Evolutionary conservation across 2,329 filamentous ascomycete genomes (phyloP).

Genomic region (Corinectria fuckeliana): DNA sequence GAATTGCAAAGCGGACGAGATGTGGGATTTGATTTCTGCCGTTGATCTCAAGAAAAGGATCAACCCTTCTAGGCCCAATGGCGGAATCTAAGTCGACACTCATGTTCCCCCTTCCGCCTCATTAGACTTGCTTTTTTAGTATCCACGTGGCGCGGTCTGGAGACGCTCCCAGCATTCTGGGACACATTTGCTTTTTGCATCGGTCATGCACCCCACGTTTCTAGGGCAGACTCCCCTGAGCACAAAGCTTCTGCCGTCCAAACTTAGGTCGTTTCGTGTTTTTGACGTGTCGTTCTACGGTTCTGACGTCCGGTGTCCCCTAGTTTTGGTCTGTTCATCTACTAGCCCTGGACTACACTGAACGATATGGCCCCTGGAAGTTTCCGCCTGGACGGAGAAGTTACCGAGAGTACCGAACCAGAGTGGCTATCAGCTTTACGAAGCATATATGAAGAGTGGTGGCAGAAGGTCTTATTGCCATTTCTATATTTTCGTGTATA

Average conservation of each 20-base stretch:
- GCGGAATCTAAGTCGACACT: background rate
- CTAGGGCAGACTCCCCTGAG: background rate
- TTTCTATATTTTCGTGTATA: background rate
- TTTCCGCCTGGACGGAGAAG: background rate
- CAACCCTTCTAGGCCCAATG: background rate
- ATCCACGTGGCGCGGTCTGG: background rate
- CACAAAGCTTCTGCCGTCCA: background rate
- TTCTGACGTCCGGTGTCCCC: too few species aligned
- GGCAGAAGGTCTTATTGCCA: background rate
- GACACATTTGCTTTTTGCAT: constrained; percentile 2
- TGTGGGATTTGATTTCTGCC: background rate
- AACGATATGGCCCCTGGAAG: background rate
- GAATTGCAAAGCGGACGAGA: background rate
- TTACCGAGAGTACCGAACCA: background rate
- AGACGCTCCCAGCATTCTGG: background rate
- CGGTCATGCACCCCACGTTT: background rate
- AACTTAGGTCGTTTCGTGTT: background rate
- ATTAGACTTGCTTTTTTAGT: background rate
- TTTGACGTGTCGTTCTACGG: background rate
- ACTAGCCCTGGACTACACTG: background rate
- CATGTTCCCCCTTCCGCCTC: background rate
- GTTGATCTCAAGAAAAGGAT: background rate
- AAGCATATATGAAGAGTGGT: background rate
- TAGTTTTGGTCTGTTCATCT: background rate
- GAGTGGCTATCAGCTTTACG: background rate